Evolutionary conservation across 495 filamentous ascomycete genomes (phyloP), one percentile per base, ranked within the genome.

Genomic region (Penicillium macrosclerotiorum): DNA sequence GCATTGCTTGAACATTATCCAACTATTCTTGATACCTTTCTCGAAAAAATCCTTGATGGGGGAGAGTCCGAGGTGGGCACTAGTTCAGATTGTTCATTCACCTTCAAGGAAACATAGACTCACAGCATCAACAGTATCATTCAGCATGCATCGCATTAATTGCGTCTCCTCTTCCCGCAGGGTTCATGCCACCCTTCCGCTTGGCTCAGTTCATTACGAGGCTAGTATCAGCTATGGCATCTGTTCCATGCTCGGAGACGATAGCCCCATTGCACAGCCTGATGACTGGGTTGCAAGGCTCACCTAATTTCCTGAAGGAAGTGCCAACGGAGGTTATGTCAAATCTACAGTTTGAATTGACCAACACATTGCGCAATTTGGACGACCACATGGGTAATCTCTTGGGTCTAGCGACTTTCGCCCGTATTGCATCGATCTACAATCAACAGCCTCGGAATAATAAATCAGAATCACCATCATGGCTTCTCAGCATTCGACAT

Each of bases 331-430:
- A 75, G 25, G 45, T 65, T 2, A 71, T 78, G 60, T 60, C 57
- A 5, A 67, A 51, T 13, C 54, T 78, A 16, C 76, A 78, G 49
- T 26, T 67, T 9, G 67, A 75, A 40, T 62, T 75, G 4, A 72
- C 68, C 9, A 69, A 69, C 19, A 71, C 70, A 2, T 47, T 80
- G 13, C 69, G 69, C 36, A 71, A 71, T 23, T 48, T 72, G 6
- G 67, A 74, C 22, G 67, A 76, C 34, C 72, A 73, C 16, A 61
- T 72, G 57, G 72, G 66, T 4, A 73, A 71, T 24, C 55, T 80
- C 5, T 48, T 79, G 25, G 78, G 73, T 19, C 63, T 80, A 4
- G 74, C 69, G n/a, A 69, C 69, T 1, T 71, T 78, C 42, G 68
- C 74, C 4, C 68, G 55, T 0, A 63, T 80, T 16, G 54, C 63